Evolutionary conservation across 2,329 filamentous ascomycete genomes (phyloP).

Genomic region (Coleophoma crateriformis): DNA sequence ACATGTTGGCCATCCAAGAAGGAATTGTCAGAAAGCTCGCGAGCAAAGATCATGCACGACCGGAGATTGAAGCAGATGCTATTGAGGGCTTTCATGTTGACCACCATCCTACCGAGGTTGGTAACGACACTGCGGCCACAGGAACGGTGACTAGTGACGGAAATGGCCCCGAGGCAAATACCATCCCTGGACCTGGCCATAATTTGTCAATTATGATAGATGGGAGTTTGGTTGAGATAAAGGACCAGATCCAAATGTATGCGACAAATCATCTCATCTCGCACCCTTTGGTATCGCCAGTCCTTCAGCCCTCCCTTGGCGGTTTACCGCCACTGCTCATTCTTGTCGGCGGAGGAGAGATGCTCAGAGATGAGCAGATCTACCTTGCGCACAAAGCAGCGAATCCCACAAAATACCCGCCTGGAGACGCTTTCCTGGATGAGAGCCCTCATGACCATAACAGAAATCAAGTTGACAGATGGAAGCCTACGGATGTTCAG

Average conservation of each 20-base stretch:
- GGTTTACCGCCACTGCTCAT: slow-evolving; percentile 85
- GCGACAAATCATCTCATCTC: slow-evolving; percentile 78
- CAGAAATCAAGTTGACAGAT: slow-evolving; percentile 49
- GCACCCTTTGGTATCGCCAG: slow-evolving; percentile 85
- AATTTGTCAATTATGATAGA: slow-evolving; percentile 64
- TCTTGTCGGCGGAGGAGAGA: slow-evolving; percentile 81
- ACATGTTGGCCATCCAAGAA: slow-evolving; percentile 45
- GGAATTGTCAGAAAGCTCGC: slow-evolving; percentile 45
- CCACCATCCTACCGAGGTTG: slow-evolving; percentile 14
- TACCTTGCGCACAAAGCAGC: slow-evolving; percentile 94
- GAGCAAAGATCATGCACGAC: slow-evolving; percentile 29
- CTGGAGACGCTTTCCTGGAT: slow-evolving; percentile 56
- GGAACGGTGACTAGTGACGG: slow-evolving; percentile 22
- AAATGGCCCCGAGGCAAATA: slow-evolving; percentile 18
- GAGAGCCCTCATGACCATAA: slow-evolving; percentile 55
- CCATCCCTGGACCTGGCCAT: slow-evolving; percentile 24
- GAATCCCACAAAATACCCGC: slow-evolving; percentile 71
- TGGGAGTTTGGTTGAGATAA: slow-evolving; percentile 65
- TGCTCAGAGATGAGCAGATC: slow-evolving; percentile 89
- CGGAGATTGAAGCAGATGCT: slow-evolving; percentile 29
- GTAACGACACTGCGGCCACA: slow-evolving; percentile 27
- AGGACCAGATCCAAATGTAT: slow-evolving; percentile 87
- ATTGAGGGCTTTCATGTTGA: slow-evolving; percentile 29
- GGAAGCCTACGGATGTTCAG: slow-evolving; percentile 83
- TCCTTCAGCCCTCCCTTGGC: slow-evolving; percentile 82